A percentile compares a stretch with the other conserved stretches of the same genome.
These are phyloP conservation scores for Zizania latifolia DNA, from an alignment of 176 grass and related monocot species.

Conservation along the genomic window DNA sequence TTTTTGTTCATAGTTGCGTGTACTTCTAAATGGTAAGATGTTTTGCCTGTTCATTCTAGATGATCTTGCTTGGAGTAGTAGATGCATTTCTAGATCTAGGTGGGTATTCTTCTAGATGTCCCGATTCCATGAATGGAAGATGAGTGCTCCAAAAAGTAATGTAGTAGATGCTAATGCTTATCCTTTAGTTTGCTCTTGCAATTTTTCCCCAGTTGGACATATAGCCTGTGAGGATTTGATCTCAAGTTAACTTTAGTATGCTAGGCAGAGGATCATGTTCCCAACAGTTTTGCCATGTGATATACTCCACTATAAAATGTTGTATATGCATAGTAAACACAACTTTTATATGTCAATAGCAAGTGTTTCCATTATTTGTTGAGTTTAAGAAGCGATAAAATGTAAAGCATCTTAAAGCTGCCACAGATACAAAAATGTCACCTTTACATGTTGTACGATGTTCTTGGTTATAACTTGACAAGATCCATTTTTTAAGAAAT, in stretches of 20 bases:
- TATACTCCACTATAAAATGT: not conserved
- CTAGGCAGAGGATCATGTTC: too few species aligned
- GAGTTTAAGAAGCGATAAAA: not conserved
- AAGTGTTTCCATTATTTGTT: not conserved
- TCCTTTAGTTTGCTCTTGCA: not conserved
- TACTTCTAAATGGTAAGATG: not conserved
- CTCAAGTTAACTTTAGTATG: too few species aligned
- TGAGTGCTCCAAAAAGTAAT: not conserved
- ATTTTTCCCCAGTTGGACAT: not conserved
- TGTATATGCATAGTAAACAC: not conserved
- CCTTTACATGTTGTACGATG: not conserved
- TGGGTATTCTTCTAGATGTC: too few species aligned
- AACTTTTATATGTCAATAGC: not conserved
- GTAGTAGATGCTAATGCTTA: too few species aligned
- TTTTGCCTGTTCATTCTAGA: not conserved
- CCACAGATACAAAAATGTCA: not conserved
- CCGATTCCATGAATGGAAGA: not conserved
- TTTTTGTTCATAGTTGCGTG: not conserved
- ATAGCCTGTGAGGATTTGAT: too few species aligned
- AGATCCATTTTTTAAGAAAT: not conserved
- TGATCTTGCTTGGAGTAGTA: not conserved
- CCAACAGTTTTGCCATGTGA: not conserved
- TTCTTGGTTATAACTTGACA: not conserved
- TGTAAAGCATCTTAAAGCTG: not conserved
- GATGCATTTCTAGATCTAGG: not conserved